Base-by-base conservation (phyloP, 2,329 filamentous ascomycete genomes). In the Ophiocordyceps australis region DNA sequence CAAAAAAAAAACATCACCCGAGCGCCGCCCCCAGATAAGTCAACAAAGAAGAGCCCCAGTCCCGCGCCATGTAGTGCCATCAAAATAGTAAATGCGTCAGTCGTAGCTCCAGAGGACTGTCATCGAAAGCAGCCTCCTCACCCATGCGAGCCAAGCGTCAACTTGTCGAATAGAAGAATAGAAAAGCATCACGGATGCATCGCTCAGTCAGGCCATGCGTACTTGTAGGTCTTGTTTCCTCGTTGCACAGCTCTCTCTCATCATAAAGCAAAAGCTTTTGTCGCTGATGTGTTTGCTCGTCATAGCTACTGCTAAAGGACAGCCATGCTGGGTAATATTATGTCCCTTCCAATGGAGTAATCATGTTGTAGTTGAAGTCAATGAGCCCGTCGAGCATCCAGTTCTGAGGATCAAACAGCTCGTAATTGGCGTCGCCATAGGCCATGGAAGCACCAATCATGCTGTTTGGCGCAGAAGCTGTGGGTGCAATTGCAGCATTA, bases 351-450 rank as follows among this genome's bases (percentile, higher is more conserved):
- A 70, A 46, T 2, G 61, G 56, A 29, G 54, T 52, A 20, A 62
- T 57, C 39, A 67, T 74, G 9, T 59, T 63, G 42, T 75, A 83
- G 35, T 79, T 80, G 43, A 86, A 77, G 43, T 85, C 78, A 32
- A 89, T 60, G 18, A 86, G 59, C 10, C 80, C 80, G 46, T 94
- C 85, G 32, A 94, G 57, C 59, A 92, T 82, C 85, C 85, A 94
- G 47, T 86, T 81, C 40, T 93, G 63, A 1, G 85, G 81, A 50
- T 93, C 83, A 42, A 92, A 93, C 33, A 91, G 81, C 46, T 92
- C 80, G 47, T 83, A 83, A 38, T 72, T 76, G 8, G 69, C 66
- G 28, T 78, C 65, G 35, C 66, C 62, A 34, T 79, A 75, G 37
- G 62, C 60, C 33, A 68, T 48, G 17, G 54, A 52, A 17, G 55